Evolutionary conservation across 331 rosid species (phyloP), one percentile per base, ranked within the genome.

Genomic region (Ulmus americana): DNA sequence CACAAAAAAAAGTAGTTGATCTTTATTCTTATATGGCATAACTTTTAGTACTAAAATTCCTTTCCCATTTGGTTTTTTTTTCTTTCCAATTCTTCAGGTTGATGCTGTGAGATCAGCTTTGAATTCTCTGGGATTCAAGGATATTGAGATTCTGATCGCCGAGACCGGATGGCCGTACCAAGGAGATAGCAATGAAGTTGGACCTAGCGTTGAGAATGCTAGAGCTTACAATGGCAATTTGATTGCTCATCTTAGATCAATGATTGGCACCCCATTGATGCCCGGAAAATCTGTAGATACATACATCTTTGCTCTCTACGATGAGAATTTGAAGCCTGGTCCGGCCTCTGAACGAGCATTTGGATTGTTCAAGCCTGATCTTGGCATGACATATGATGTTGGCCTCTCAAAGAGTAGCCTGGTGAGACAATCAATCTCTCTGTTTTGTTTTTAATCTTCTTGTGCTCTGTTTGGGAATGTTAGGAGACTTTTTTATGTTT

Each of bases 131-230:
- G 94, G 86, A 0, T 83, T 79, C 79, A 78, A 76, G 16, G 95
- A 82, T 72, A 45, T 80, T 1, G 91, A 87, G 74, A 92, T 92
- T 54, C 71, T 81, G 79, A 86, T 92, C 45, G 91, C 97, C 1
- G 98, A 92, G 79, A 92, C 98, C 6, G 98, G 98, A 35, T 92
- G 98, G 95, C 88, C 98, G 6, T 85, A 90, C 55, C 51, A 60
- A 0, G 98, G 98, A 13, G 98, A 87, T 71, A 73, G 64, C 80
- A 85, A 74, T 52, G 91, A 92, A 80, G 80, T 70, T 1, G 98
- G 95, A 45, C 74, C 95, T 0, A 64, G 86, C 60, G 61, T 82
- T 35, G 97, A 89, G 63, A 92, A 87, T 68, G 97, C 97, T 14
- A 87, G 68, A 71, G 91, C 95, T 71, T 92, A 87, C 38, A 92